Evolutionary conservation across 2,329 filamentous ascomycete genomes (phyloP).

Genomic region (Colletotrichum plurivorum): DNA sequence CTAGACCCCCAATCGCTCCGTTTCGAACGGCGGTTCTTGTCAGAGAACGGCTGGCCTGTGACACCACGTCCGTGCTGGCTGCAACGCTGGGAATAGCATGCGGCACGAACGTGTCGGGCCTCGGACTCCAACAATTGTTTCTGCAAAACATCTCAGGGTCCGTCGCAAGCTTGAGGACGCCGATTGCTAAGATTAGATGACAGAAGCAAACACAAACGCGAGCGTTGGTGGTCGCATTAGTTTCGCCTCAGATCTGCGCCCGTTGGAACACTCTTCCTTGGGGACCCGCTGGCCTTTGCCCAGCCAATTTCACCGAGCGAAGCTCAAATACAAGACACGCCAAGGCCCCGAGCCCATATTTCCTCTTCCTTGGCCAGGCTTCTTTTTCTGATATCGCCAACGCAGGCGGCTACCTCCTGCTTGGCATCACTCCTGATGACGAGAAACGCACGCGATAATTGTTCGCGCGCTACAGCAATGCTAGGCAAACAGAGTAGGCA

Average conservation of each 20-base stretch:
- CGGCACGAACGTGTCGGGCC: slow-evolving; percentile 7
- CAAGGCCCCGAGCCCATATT: slow-evolving; percentile 25
- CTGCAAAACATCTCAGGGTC: slow-evolving; percentile 18
- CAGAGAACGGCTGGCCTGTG: slow-evolving; percentile 33
- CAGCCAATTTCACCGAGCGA: slow-evolving; percentile 4
- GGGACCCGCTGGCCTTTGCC: not conserved
- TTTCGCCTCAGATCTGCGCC: not conserved
- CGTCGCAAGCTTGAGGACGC: not conserved
- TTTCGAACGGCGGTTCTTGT: slow-evolving; percentile 5
- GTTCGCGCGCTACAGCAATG: not conserved
- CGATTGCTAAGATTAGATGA: slow-evolving; percentile 18
- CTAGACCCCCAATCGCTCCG: not conserved
- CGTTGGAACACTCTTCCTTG: not conserved
- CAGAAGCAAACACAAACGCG: not conserved
- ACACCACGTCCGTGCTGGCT: slow-evolving; percentile 22
- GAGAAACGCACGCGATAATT: slow-evolving; percentile 4
- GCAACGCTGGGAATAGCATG: slow-evolving; percentile 36
- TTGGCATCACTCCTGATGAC: slow-evolving; percentile 24
- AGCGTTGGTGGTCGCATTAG: not conserved
- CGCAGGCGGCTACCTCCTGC: slow-evolving; percentile 14
- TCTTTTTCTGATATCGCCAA: slow-evolving; percentile 2
- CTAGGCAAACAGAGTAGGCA: too few relatives aligned
- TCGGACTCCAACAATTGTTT: slow-evolving; percentile 22
- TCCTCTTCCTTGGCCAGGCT: slow-evolving; percentile 6
- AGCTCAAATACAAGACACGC: slow-evolving; percentile 37